Evolutionary conservation across 768 basidiomycete genomes (phyloP).

Genomic region (Nidularia pulvinata): DNA sequence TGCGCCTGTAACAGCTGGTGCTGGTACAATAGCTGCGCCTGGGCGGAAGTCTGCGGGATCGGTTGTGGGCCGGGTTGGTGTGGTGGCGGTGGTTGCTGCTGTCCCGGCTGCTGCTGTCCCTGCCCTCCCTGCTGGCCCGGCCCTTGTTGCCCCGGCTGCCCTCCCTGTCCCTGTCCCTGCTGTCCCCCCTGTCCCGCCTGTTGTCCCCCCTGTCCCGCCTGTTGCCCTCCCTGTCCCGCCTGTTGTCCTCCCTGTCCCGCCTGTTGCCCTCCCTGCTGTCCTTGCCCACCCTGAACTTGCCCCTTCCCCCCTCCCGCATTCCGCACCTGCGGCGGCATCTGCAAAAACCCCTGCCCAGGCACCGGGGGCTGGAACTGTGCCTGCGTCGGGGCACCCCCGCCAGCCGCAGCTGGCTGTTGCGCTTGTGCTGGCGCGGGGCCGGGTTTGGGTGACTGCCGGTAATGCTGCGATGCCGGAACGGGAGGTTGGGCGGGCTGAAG

Average conservation of each 20-base stretch:
- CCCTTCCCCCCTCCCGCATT: slow-evolving; percentile 15
- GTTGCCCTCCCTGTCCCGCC: slow-evolving; percentile 10
- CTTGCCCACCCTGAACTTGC: neutral
- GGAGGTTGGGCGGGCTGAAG: slow-evolving; percentile 10
- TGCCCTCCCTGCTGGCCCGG: too few relatives aligned
- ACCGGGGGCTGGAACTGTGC: neutral
- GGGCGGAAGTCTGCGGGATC: neutral
- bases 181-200: slow-evolving; percentile 12
- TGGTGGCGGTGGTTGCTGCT: neutral
- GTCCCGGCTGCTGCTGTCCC: slow-evolving; percentile 12
- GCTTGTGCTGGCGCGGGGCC: neutral
- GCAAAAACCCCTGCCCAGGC: neutral
- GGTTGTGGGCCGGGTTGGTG: neutral
- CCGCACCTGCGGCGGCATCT: too few relatives aligned
- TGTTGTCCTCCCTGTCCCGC: slow-evolving; percentile 5
- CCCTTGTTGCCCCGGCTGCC: slow-evolving; percentile 4
- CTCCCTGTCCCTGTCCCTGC: slow-evolving; percentile 3
- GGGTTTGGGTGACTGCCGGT: neutral
- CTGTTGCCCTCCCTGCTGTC: slow-evolving; percentile 11
- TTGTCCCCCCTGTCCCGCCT: slow-evolving; percentile 5
- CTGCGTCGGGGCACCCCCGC: neutral
- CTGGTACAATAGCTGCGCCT: neutral
- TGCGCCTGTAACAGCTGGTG: neutral
- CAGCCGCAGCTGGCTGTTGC: too few relatives aligned
- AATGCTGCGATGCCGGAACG: neutral